Conservation (phyloP, 2,329 filamentous ascomycete species). For the Aspergillus tamarii region DNA sequence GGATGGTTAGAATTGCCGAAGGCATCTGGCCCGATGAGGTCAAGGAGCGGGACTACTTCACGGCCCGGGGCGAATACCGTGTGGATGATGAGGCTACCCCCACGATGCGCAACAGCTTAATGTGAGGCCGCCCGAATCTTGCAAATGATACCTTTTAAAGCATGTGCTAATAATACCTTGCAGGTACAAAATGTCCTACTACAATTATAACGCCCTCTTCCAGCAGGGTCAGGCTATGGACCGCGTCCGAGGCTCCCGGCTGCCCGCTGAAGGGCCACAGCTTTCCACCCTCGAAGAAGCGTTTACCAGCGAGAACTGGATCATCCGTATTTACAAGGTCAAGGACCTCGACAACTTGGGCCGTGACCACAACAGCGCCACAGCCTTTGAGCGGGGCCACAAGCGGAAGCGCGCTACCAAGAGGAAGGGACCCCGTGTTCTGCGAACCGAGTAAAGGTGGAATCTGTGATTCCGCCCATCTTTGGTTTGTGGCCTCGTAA, state of each 20-base stretch:
- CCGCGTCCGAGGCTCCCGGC: slow-evolving; percentile 77
- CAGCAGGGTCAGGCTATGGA: slow-evolving; percentile 87
- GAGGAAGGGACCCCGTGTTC: slow-evolving; percentile 46
- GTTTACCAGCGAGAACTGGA: slow-evolving; percentile 99
- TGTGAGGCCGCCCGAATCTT: slow-evolving; percentile 65
- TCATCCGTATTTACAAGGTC: slow-evolving; percentile 99
- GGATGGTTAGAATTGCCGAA: slow-evolving; percentile 99
- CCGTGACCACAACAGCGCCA: slow-evolving; percentile 74
- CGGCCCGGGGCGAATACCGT: slow-evolving; percentile 86
- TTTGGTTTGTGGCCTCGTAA: slow-evolving; percentile 13
- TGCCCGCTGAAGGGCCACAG: slow-evolving; percentile 83
- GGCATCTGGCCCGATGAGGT: slow-evolving; percentile 99
- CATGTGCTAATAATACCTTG: slow-evolving; percentile 26
- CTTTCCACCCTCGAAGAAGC: slow-evolving; percentile 93
- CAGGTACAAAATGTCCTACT: slow-evolving; percentile 99
- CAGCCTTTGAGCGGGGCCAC: slow-evolving; percentile 55
- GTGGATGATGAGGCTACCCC: slow-evolving; percentile 92
- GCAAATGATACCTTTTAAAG: not conserved
- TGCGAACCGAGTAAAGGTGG: slow-evolving; percentile 46
- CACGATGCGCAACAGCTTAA: slow-evolving; percentile 98
- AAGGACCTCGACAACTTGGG: slow-evolving; percentile 97
- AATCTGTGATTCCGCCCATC: slow-evolving; percentile 8
- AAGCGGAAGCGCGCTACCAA: slow-evolving; percentile 56
- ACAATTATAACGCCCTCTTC: slow-evolving; percentile 94
- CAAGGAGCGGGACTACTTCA: slow-evolving; percentile 96